phyloP scores from a whole-genome alignment of 2,329 filamentous ascomycete species.

The Verticillium nubilum region DNA sequence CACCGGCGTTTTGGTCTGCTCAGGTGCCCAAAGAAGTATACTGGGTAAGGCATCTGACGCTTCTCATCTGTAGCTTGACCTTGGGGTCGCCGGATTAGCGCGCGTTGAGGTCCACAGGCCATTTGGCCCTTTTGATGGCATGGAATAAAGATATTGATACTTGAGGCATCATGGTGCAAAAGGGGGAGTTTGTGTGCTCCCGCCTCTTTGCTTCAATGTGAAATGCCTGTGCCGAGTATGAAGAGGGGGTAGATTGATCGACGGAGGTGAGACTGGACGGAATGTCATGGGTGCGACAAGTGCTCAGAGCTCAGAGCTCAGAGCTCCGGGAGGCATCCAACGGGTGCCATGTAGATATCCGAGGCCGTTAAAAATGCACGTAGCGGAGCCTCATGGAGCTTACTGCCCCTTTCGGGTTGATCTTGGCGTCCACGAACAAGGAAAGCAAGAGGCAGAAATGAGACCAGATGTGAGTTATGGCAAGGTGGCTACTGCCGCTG shows the following conservation, averaged over 20 bases:
- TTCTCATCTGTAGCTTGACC: neutral
- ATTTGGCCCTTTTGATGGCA: neutral
- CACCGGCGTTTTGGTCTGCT: conserved; percentile 16
- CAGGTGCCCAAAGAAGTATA: neutral
- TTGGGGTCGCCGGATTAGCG: neutral
- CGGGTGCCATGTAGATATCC: neutral
- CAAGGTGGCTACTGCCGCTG: neutral
- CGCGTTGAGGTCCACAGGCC: neutral
- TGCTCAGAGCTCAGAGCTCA: no score
- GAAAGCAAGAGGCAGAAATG: neutral
- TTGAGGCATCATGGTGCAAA: neutral
- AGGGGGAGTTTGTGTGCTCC: neutral
- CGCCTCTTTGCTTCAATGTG: neutral
- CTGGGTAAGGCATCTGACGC: neutral
- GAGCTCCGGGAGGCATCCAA: neutral
- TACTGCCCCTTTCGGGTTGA: no score
- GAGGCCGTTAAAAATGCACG: neutral
- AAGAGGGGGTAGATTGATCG: neutral
- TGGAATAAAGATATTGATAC: neutral
- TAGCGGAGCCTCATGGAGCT: neutral
- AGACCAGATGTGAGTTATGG: neutral
- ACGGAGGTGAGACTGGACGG: neutral
- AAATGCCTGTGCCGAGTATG: neutral
- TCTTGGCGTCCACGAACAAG: no score
- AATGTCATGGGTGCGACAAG: neutral